Conservation (phyloP, 805 yeast species). For the Candida nitratophila region DNA sequence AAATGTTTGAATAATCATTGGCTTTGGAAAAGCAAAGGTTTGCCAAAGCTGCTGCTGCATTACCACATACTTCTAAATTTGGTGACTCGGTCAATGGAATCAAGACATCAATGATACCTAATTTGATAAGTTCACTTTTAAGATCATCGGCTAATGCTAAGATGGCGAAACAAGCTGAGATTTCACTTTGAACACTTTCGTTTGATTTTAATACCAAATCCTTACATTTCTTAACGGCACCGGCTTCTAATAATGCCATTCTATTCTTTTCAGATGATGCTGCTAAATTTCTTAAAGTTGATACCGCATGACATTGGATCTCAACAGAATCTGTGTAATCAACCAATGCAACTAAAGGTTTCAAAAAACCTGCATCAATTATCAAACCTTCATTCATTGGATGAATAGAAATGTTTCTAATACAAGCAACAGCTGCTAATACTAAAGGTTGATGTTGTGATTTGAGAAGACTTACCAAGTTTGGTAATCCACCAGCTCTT, state of each 20-base stretch:
- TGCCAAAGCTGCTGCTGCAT: constrained; percentile 97
- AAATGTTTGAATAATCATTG: constrained; percentile 70
- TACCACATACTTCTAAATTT: constrained; percentile 95
- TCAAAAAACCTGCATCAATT: constrained; percentile 93
- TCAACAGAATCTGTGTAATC: constrained; percentile 88
- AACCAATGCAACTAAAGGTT: constrained; percentile 80
- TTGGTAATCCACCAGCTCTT: constrained; percentile 91
- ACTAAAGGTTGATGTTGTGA: constrained; percentile 88
- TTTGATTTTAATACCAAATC: constrained; percentile 80
- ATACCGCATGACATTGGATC: constrained; percentile 96
- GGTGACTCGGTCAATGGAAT: constrained; percentile 85
- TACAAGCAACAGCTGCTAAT: constrained; percentile 96
- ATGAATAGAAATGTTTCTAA: constrained; percentile 93
- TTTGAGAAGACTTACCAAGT: constrained; percentile 81
- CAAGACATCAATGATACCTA: constrained; percentile 80
- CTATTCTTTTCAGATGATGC: constrained; percentile 93
- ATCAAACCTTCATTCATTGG: constrained; percentile 93
- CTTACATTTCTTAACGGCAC: constrained; percentile 90
- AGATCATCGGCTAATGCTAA: constrained; percentile 94
- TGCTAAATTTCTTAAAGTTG: constrained; percentile 91
- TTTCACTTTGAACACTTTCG: constrained; percentile 91
- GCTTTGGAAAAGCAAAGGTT: constrained; percentile 85
- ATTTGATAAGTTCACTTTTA: constrained; percentile 73
- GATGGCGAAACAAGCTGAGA: constrained; percentile 95
- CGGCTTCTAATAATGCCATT: constrained; percentile 85